These are phyloP conservation scores for Neonectria sp. DNA, from an alignment of 2,329 filamentous ascomycete species.

Conservation along the genomic window DNA sequence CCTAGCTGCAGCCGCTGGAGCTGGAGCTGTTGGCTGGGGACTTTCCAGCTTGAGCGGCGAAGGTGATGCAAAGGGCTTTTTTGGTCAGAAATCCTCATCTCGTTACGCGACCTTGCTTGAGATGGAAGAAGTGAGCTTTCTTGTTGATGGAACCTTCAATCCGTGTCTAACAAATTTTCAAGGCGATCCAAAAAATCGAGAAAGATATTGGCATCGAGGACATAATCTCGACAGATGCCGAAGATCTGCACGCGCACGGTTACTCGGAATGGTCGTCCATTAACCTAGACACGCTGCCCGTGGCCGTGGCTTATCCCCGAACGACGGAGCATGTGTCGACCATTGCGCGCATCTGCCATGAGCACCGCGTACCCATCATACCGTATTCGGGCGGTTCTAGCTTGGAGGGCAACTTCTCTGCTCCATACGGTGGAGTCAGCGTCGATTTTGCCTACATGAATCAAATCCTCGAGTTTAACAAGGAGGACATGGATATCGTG, in stretches of 20 bases:
- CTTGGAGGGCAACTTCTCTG: constrained; percentile 91
- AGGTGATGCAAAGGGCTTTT: constrained; percentile 24
- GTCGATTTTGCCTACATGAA: constrained; percentile 95
- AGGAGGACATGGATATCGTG: constrained; percentile 92
- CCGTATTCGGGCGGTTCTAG: constrained; percentile 90
- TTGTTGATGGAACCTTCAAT: not conserved
- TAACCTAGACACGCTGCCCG: constrained; percentile 72
- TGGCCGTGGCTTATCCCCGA: constrained; percentile 76
- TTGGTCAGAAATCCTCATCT: constrained; percentile 41
- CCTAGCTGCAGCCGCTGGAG: constrained; percentile 55
- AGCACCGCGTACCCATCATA: constrained; percentile 86
- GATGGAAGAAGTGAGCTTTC: constrained; percentile 57
- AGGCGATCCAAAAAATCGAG: constrained; percentile 72
- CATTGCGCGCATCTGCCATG: constrained; percentile 80
- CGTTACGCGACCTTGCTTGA: constrained; percentile 60
- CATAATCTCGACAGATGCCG: constrained; percentile 74
- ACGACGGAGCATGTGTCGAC: constrained; percentile 72
- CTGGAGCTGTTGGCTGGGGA: constrained; percentile 60
- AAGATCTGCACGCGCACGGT: constrained; percentile 74
- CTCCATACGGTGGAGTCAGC: constrained; percentile 88
- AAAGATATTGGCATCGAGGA: constrained; percentile 64
- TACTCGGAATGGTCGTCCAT: constrained; percentile 78
- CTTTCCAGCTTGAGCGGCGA: constrained; percentile 50
- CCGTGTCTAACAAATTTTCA: constrained; percentile 25
- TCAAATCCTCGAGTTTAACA: constrained; percentile 82